These are phyloP conservation scores for Aspergillus diversus DNA, from an alignment of 495 filamentous ascomycete species.

Conservation along the genomic window DNA sequence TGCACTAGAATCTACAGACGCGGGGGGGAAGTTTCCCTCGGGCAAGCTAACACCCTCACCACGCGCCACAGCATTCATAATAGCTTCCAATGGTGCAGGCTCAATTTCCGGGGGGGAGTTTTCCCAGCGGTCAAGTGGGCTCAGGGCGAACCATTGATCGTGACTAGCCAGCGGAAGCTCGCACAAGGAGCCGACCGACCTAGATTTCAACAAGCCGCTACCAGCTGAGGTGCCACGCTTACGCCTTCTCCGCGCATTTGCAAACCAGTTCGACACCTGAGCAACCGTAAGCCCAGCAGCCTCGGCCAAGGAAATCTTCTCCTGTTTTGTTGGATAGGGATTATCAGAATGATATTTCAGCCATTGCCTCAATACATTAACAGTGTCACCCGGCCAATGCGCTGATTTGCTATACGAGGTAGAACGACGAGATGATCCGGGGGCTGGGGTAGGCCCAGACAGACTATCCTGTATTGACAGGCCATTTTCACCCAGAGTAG, in stretches of 20 bases:
- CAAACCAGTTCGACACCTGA: not conserved
- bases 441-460: no score
- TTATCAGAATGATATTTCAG: not conserved
- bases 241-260: not conserved
- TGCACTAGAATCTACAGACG: not conserved
- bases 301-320: not conserved
- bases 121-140: constrained; percentile 72
- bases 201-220: no score
- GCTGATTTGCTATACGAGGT: no score
- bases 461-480: no score
- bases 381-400: not conserved
- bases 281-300: not conserved
- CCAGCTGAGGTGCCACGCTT: not conserved
- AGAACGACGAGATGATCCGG: no score
- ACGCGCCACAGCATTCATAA: constrained; percentile 61
- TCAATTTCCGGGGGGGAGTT: constrained; percentile 76
- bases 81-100: constrained; percentile 69
- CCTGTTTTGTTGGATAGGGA: not conserved
- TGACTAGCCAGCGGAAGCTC: no score
- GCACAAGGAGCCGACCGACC: no score
- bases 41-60: not conserved
- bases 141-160: not conserved
- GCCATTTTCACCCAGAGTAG: no score
- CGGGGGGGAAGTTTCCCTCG: not conserved
- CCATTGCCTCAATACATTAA: not conserved